These are phyloP conservation scores for Nicotiana attenuata DNA, from an alignment of 257 asterid species.

Conservation along the genomic window DNA sequence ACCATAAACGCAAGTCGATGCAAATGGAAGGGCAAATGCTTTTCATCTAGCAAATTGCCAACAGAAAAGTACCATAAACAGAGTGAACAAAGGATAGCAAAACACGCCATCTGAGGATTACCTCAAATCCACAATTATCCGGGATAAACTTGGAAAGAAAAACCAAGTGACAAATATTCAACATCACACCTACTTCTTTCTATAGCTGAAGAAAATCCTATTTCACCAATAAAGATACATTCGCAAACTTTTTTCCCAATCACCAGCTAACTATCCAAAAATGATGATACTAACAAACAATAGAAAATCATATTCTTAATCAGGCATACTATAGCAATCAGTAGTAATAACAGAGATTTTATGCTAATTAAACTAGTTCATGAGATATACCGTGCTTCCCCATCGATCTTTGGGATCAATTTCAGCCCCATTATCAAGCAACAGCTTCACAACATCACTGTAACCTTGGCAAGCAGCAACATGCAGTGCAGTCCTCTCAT, in stretches of 20 bases:
- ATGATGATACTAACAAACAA: not conserved
- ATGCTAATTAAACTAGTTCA: not conserved
- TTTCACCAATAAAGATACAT: not conserved
- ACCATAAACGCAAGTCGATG: not conserved
- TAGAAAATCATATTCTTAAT: not conserved
- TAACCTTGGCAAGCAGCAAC: slow-evolving; percentile 97
- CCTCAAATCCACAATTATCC: not conserved
- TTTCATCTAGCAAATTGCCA: not conserved
- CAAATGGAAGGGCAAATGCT: not conserved
- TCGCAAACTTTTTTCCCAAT: not conserved
- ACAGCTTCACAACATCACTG: slow-evolving; percentile 50
- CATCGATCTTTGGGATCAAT: slow-evolving; percentile 74
- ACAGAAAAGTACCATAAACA: not conserved
- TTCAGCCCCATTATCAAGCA: slow-evolving; percentile 58
- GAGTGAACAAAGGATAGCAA: not conserved
- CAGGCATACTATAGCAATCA: not conserved
- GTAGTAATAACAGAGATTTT: not conserved
- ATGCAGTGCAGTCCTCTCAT: slow-evolving; percentile 89
- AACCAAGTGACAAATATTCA: not conserved
- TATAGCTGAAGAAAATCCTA: not conserved
- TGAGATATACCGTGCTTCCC: slow-evolving; percentile 88
- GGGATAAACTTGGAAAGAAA: not conserved
- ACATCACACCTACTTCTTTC: not conserved
- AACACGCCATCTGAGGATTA: not conserved
- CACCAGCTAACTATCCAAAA: no score